Base-by-base conservation (phyloP, 129 eudicot genomes). In the Glebionis coronaria region DNA sequence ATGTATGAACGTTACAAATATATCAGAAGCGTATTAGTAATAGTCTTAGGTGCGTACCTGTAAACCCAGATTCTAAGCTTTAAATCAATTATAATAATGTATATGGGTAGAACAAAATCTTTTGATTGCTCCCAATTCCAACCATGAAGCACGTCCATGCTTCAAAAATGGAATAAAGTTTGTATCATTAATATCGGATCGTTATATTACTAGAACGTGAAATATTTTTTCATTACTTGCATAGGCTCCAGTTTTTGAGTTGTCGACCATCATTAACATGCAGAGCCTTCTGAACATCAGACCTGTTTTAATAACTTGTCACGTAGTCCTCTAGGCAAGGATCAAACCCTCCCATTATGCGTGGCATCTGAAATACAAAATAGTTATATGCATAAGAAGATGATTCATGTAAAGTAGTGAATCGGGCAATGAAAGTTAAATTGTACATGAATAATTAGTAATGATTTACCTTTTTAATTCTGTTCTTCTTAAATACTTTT, bases 241-340 rank as follows among this genome's bases (percentile, higher is more conserved):
- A 90, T 15, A 87, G 82, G 85, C 85, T 87, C 97, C 97, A 90
- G 56, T 84, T 81, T 78, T 61, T 90, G 58, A 76, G 82, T 38
- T 56, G 60, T 72, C 87, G n/a, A n/a, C n/a, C n/a, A n/a, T n/a
- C n/a, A n/a, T n/a, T n/a, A n/a, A n/a, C n/a, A n/a, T n/a, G n/a
- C n/a, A n/a, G n/a, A n/a, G n/a, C n/a, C n/a, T n/a, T n/a, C n/a
- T n/a, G n/a, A n/a, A n/a, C n/a, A n/a, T n/a, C n/a, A n/a, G n/a
- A n/a, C n/a, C n/a, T n/a, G n/a, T n/a, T n/a, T n/a, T n/a, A n/a
- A n/a, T n/a, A n/a, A n/a, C n/a, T n/a, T n/a, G n/a, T n/a, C n/a
- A n/a, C n/a, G n/a, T n/a, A n/a, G n/a, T n/a, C n/a, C 28, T 90
- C 97, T 10, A 90, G 81, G 81, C 97, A 90, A 10, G 97, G 97